Percentiles rank a stretch among this genome's conserved stretches.
phyloP scores from a whole-genome alignment of 108 stramenopile species.

The Cyclotella atomus region DNA sequence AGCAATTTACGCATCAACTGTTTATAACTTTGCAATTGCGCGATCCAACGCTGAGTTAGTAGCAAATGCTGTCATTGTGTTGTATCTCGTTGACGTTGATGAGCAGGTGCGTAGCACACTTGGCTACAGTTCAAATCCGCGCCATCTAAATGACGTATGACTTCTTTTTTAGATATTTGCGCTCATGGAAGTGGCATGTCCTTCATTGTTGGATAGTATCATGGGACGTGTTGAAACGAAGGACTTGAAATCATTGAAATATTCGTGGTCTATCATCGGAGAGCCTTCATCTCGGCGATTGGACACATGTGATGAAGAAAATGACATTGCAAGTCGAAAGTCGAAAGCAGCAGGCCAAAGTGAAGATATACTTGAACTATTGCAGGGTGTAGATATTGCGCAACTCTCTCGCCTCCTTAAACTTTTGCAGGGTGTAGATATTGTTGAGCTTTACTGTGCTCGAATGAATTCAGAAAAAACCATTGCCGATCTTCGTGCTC shows the following conservation, averaged over 20 bases:
- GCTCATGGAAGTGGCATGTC: constrained; percentile 6
- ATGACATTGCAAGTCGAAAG: no score
- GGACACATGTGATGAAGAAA: no score
- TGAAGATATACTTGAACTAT: no score
- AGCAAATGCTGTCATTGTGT: constrained; percentile 27
- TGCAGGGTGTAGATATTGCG: no score
- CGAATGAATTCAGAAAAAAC: not conserved
- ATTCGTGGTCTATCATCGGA: no score
- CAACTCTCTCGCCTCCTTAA: no score
- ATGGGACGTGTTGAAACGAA: not conserved
- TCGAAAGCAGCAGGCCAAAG: no score
- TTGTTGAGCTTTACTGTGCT: not conserved
- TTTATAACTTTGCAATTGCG: constrained; percentile 30
- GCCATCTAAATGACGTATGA: not conserved
- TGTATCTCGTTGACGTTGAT: constrained; percentile 26
- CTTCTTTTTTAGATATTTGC: not conserved
- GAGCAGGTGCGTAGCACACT: constrained; percentile 13
- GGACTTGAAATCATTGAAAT: not conserved
- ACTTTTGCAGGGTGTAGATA: not conserved
- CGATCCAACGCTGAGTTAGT: constrained; percentile 21
- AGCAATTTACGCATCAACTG: constrained; percentile 11
- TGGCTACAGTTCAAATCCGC: not conserved
- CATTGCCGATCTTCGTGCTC: not conserved
- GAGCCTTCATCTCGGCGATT: no score
- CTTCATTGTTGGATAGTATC: not conserved